Evolutionary conservation across 306 rosid species (phyloP).

Genomic region (Vicia villosa): DNA sequence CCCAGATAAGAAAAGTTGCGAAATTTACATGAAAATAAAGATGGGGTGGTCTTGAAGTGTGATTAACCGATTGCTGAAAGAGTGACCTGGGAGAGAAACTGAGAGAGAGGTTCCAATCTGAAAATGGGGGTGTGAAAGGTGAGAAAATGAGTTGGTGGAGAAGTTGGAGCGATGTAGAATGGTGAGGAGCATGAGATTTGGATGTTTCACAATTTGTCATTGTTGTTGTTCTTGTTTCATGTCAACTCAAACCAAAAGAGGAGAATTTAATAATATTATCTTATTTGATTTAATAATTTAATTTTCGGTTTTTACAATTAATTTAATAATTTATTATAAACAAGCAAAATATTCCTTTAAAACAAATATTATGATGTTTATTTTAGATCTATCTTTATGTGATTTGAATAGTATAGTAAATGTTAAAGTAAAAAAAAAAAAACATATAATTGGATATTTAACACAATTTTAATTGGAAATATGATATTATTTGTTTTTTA

Average conservation of each 20-base stretch:
- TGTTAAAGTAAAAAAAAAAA: too few relatives aligned
- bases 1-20: constrained; percentile 31
- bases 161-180: neutral
- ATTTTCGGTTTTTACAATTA: neutral
- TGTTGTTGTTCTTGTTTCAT: neutral
- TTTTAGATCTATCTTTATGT: too few relatives aligned
- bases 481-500: too few relatives aligned
- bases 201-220: neutral
- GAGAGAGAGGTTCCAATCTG: neutral
- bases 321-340: too few relatives aligned
- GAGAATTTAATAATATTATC: neutral
- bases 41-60: constrained; percentile 7
- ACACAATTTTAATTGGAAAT: too few relatives aligned
- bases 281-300: neutral
- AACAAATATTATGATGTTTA: too few relatives aligned
- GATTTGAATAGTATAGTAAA: too few relatives aligned
- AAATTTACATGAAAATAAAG: constrained; percentile 30
- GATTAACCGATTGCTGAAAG: neutral
- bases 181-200: constrained; percentile 1
- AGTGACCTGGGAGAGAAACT: neutral
- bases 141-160: neutral
- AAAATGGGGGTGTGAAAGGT: neutral
- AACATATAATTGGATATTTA: too few relatives aligned
- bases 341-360: too few relatives aligned
- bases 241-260: neutral